Base-by-base conservation (phyloP, 1,284 basidiomycete species). In the Cystobasidium slooffiae region DNA sequence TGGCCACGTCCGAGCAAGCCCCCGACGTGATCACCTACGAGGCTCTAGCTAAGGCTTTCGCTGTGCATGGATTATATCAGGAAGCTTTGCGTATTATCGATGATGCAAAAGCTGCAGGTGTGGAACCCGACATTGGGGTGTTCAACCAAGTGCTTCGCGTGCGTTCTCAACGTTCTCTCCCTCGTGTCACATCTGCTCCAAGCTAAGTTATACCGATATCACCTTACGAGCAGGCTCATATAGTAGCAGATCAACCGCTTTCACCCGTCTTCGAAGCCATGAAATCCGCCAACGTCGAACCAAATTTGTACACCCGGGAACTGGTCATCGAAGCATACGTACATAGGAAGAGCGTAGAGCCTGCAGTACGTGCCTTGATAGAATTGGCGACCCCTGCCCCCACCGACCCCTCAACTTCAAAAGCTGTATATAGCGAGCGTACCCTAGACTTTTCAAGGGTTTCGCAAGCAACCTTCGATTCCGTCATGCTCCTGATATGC, bases 101-200 rank as follows among this genome's bases (percentile, higher is more conserved):
- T 9, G 70, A 73, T 53, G 70, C 70, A 31, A 56, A 59, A 47
- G 70, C 62, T 58, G 62, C 53, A 44, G 70, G 62, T 16, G 44
- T 73, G 10, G 62, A 46, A 18, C 63, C 63, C 8, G 70, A 73
- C 46, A 37, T 73, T 16, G 53, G 62, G 1, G 43, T 73, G 9
- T 73, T 61, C 59, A 73, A 73, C 41, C 70, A 73, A 55, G 63
- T 73, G 22, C 43, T 73, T 7, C 46, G 55, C 10, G 70, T 73
- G 62, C 10, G 70, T 24, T 12, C 6, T 43, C 18, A 31, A 31
- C 31, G 1, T 31, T 31, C 31, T 31, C 31, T 31, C 31, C 31
- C 31, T 31, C 5, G 31, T 31, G 31, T 31, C 31, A 31, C 58
- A 12, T 62, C 20, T 10, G 14, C 59, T 62, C 44, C 5, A 12